Conservation (phyloP, 176 grass and related monocot genomes). For the Metroxylon sagu region DNA sequence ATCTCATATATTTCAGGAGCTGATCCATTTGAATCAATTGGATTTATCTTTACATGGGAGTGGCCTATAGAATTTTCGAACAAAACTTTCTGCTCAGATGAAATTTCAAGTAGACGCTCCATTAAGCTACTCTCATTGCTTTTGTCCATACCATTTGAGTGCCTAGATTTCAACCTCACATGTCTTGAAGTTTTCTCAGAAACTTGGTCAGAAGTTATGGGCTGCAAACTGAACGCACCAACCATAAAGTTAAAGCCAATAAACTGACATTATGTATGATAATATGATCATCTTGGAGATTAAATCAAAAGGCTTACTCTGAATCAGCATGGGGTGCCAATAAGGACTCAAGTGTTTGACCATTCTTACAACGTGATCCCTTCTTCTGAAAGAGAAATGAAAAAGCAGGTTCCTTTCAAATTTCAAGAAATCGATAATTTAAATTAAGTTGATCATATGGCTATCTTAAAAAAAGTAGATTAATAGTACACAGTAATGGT, state of each 20-base stretch:
- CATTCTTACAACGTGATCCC: conserved; percentile 63
- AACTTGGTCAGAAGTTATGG: conserved; percentile 39
- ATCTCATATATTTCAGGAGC: conserved; percentile 29
- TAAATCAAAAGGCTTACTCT: conserved; percentile 44
- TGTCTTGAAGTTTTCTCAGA: conserved; percentile 55
- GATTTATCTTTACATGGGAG: conserved; percentile 35
- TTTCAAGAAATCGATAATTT: no score
- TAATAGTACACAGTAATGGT: no score
- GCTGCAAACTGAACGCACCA: conserved; percentile 35
- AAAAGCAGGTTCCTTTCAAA: not conserved
- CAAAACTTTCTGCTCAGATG: conserved; percentile 58
- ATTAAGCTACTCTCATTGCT: conserved; percentile 35
- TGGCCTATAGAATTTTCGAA: conserved; percentile 41
- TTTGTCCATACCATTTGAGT: conserved; percentile 35
- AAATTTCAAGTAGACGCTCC: conserved; percentile 62
- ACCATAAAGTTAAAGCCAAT: not conserved
- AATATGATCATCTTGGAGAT: conserved; percentile 12
- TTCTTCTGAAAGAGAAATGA: conserved; percentile 60
- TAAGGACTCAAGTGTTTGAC: conserved; percentile 79
- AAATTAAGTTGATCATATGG: no score
- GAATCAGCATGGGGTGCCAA: conserved; percentile 32
- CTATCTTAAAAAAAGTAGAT: no score
- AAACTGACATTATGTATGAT: not conserved
- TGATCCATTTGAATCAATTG: conserved; percentile 37
- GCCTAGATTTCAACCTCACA: conserved; percentile 65